Conservation (phyloP, 495 filamentous ascomycete genomes). For the Echria macrotheca region DNA sequence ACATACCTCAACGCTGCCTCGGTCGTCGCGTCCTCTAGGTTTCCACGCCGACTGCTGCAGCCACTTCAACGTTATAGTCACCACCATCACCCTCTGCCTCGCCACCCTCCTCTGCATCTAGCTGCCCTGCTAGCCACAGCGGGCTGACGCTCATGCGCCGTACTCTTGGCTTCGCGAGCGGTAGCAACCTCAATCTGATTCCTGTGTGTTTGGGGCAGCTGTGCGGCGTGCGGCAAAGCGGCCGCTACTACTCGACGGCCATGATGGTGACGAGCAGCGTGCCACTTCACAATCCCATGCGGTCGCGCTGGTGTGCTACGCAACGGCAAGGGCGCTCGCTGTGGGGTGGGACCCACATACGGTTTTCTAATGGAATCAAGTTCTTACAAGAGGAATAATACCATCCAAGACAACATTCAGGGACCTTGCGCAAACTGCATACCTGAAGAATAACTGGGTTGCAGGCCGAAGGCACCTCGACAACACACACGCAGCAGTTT, state of each 20-base stretch:
- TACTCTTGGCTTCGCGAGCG: constrained; percentile 78
- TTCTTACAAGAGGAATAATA: too few species aligned
- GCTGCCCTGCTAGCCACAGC: constrained; percentile 61
- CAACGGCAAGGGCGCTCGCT: too few species aligned
- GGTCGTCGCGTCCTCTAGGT: constrained; percentile 60
- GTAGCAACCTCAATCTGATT: constrained; percentile 77
- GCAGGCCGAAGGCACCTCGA: too few species aligned
- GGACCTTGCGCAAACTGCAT: too few species aligned
- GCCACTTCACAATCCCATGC: too few species aligned
- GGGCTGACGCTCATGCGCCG: constrained; percentile 55
- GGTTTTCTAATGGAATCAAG: too few species aligned
- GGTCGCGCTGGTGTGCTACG: too few species aligned
- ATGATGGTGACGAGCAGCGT: too few species aligned
- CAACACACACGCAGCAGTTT: too few species aligned
- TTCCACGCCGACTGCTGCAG: constrained; percentile 60
- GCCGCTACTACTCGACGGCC: constrained; percentile 76
- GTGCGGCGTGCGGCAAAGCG: constrained; percentile 79
- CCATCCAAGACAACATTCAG: too few species aligned
- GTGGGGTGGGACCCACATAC: too few species aligned
- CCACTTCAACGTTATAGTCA: constrained; percentile 45
- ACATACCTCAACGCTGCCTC: constrained; percentile 52
- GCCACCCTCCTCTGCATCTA: constrained; percentile 70
- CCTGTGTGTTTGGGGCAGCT: constrained; percentile 89
- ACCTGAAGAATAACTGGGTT: too few species aligned
- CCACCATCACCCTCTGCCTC: constrained; percentile 59